Evolutionary conservation across 2,329 filamentous ascomycete species (phyloP).

Genomic region (Colletotrichum sp.): DNA sequence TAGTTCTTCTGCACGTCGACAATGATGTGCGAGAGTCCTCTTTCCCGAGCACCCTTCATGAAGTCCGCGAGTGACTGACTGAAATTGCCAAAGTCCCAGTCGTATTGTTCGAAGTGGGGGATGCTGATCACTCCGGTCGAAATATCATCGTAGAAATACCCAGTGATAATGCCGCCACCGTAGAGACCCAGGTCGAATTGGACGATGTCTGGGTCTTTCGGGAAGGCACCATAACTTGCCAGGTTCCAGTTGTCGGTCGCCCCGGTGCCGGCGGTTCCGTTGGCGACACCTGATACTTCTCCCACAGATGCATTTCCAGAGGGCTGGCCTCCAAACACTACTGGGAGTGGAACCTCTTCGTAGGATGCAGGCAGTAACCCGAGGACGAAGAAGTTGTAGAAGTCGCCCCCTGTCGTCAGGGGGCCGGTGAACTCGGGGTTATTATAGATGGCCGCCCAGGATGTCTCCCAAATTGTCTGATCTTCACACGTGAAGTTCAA

Average conservation of each 20-base stretch:
- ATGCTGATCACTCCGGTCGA: constrained; percentile 8
- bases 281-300: neutral
- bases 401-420: constrained; percentile 4
- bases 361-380: constrained; percentile 4
- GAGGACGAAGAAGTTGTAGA: constrained; percentile 13
- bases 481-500: constrained; percentile 13
- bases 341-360: neutral
- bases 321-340: neutral
- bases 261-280: neutral
- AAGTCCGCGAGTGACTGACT: neutral
- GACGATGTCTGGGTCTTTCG: neutral
- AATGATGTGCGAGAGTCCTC: neutral
- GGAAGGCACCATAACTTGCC: neutral
- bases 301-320: neutral
- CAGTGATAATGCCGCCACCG: neutral
- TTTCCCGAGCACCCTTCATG: neutral
- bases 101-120: constrained; percentile 10
- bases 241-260: neutral
- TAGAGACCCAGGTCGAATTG: neutral
- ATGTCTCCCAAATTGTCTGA: neutral
- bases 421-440: constrained; percentile 8
- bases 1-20: constrained; percentile 7
- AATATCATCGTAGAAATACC: constrained; percentile 8
- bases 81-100: neutral
- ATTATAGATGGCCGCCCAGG: constrained; percentile 7